Percentiles rank a stretch among this genome's conserved stretches.
These are phyloP conservation scores for Colletotrichum acutatum DNA, from an alignment of 2,329 filamentous ascomycete species.

Conservation along the genomic window DNA sequence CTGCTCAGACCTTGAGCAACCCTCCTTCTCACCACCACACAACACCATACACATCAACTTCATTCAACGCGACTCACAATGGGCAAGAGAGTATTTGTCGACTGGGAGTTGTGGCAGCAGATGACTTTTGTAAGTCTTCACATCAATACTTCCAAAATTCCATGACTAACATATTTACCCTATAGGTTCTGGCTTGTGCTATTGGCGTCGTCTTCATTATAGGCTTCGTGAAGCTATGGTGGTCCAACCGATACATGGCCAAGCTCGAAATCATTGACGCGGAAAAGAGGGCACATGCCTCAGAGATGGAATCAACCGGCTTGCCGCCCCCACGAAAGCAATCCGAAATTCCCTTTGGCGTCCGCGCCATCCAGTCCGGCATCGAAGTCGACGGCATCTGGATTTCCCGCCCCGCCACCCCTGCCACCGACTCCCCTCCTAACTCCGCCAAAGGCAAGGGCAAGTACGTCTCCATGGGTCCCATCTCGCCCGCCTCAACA, in stretches of 20 bases:
- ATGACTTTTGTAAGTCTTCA: slow-evolving; percentile 81
- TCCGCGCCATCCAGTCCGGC: slow-evolving; percentile 85
- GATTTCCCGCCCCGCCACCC: slow-evolving; percentile 67
- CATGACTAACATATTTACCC: not conserved
- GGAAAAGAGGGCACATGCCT: slow-evolving; percentile 67
- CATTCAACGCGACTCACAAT: slow-evolving; percentile 36
- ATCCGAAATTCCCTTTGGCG: slow-evolving; percentile 78
- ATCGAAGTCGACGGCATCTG: slow-evolving; percentile 88
- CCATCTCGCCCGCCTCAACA: slow-evolving; percentile 25
- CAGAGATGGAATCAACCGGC: slow-evolving; percentile 66
- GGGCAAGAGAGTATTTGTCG: slow-evolving; percentile 67
- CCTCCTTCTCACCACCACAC: not conserved
- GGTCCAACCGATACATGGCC: slow-evolving; percentile 64
- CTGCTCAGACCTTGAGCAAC: not conserved
- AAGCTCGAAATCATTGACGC: slow-evolving; percentile 74
- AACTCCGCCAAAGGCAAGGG: slow-evolving; percentile 31
- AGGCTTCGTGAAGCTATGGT: slow-evolving; percentile 76
- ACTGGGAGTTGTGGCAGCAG: slow-evolving; percentile 88
- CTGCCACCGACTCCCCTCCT: slow-evolving; percentile 38
- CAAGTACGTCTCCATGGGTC: slow-evolving; percentile 28
- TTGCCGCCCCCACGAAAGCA: slow-evolving; percentile 52
- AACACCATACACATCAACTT: not conserved
- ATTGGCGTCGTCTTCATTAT: slow-evolving; percentile 77
- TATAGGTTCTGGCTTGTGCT: slow-evolving; percentile 76
- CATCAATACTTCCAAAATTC: slow-evolving; percentile 4